phyloP scores from a whole-genome alignment of 768 basidiomycete genomes.

The Leccinum uliginosum region DNA sequence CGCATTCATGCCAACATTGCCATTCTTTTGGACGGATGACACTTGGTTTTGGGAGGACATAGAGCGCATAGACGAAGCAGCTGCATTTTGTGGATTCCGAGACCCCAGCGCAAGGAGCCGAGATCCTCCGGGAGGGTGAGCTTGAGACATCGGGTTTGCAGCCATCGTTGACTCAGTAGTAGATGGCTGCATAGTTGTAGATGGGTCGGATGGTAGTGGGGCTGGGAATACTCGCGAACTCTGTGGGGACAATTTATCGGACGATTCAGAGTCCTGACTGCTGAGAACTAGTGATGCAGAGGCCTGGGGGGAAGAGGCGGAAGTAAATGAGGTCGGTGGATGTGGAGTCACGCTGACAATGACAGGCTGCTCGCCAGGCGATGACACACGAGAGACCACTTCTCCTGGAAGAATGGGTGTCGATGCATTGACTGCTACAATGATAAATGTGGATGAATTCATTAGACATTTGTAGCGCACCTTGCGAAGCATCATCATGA shows the following conservation, averaged over 20 bases:
- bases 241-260: constrained; percentile 19
- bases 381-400: constrained; percentile 12
- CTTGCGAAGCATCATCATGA: constrained; percentile 15
- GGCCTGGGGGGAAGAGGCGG: constrained; percentile 14
- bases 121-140: constrained; percentile 39
- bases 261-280: constrained; percentile 18
- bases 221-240: constrained; percentile 37
- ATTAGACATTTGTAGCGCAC: constrained; percentile 10
- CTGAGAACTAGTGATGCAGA: background rate
- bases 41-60: constrained; percentile 21
- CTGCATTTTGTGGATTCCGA: constrained; percentile 22
- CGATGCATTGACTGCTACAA: constrained; percentile 6
- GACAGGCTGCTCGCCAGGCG: constrained; percentile 11
- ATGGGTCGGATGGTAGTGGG: constrained; percentile 22
- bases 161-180: constrained; percentile 41
- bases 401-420: constrained; percentile 6
- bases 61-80: constrained; percentile 14
- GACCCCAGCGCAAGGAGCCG: constrained; percentile 40
- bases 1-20: constrained; percentile 6
- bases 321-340: constrained; percentile 1
- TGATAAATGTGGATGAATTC: constrained; percentile 10
- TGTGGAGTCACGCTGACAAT: constrained; percentile 1
- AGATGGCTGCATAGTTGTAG: constrained; percentile 13
- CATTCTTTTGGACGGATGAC: constrained; percentile 25
- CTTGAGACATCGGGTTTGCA: constrained; percentile 31